Evolutionary conservation across 1,284 basidiomycete species (phyloP).

Genomic region (Trichosporon sp.): DNA sequence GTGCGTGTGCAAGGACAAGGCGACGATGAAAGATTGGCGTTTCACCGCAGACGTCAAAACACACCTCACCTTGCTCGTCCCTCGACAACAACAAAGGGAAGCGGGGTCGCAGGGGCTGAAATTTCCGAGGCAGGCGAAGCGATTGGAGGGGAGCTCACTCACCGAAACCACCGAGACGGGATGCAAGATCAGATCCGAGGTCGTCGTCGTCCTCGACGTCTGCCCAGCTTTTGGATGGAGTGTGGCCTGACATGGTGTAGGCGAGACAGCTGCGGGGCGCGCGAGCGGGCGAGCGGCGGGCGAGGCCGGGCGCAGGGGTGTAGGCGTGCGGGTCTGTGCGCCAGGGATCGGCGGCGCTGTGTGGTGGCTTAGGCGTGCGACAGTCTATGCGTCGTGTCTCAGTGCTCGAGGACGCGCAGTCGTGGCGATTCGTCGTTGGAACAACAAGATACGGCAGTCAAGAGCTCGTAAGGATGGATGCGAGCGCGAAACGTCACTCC

Average conservation of each 20-base stretch:
- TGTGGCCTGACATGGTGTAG: not conserved
- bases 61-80: not conserved
- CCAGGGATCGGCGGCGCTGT: not conserved
- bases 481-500: not conserved
- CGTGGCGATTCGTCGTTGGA: not conserved
- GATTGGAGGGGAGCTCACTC: constrained; percentile 5
- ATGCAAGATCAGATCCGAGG: constrained; percentile 18
- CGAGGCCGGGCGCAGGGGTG: not conserved
- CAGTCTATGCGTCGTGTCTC: not conserved
- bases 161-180: constrained; percentile 21
- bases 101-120: not conserved
- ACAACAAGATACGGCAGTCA: not conserved
- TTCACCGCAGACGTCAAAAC: not conserved
- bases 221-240: constrained; percentile 27
- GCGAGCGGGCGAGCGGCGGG: not conserved
- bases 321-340: constrained; percentile 5
- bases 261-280: not conserved
- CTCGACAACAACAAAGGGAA: not conserved
- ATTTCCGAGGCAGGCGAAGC: not conserved
- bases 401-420: not conserved
- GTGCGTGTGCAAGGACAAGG: not conserved
- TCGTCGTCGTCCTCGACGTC: constrained; percentile 29
- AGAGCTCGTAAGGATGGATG: not conserved
- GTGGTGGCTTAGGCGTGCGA: not conserved
- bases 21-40: not conserved